Conservation (phyloP, 371 early-diverging fungal species). For the Dichotomocladium elegans region DNA sequence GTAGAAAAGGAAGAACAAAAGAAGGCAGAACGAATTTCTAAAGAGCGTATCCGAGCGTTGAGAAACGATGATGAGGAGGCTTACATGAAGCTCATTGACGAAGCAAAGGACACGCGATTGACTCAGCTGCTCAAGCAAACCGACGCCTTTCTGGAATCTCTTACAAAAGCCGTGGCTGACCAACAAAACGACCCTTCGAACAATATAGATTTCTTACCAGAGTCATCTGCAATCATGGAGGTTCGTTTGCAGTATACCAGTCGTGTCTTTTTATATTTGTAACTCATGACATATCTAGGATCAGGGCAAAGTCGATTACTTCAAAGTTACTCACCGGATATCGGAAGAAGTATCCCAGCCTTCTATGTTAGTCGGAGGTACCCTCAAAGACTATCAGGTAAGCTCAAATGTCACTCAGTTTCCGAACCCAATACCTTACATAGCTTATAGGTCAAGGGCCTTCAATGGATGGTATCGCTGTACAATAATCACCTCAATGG, state of each 20-base stretch:
- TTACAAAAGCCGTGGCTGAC: conserved; percentile 73
- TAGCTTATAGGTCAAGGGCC: conserved; percentile 69
- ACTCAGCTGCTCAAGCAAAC: conserved; percentile 91
- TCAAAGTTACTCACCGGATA: conserved; percentile 82
- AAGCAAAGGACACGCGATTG: conserved; percentile 96
- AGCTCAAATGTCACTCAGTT: too few relatives aligned
- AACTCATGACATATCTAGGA: neutral
- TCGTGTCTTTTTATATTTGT: neutral
- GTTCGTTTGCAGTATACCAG: neutral
- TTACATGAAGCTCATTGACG: conserved; percentile 89
- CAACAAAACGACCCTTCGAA: conserved; percentile 72
- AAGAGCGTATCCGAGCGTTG: conserved; percentile 95
- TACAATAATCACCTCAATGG: conserved; percentile 97
- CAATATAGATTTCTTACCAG: conserved; percentile 7
- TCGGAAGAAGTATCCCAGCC: conserved; percentile 83
- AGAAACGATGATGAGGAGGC: conserved; percentile 95
- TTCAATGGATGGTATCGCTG: conserved; percentile 98
- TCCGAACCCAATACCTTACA: too few relatives aligned
- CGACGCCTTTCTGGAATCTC: conserved; percentile 74
- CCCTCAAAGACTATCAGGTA: conserved; percentile 94
- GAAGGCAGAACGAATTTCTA: conserved; percentile 73
- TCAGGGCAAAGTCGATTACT: conserved; percentile 76
- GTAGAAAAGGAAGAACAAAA: conserved; percentile 91
- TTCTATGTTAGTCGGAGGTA: conserved; percentile 81
- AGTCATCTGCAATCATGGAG: neutral